A percentile compares a stretch with the other conserved stretches of the same genome.
Conservation (phyloP, 2,329 filamentous ascomycete genomes). For the Davidsoniella neocaledoniae region DNA sequence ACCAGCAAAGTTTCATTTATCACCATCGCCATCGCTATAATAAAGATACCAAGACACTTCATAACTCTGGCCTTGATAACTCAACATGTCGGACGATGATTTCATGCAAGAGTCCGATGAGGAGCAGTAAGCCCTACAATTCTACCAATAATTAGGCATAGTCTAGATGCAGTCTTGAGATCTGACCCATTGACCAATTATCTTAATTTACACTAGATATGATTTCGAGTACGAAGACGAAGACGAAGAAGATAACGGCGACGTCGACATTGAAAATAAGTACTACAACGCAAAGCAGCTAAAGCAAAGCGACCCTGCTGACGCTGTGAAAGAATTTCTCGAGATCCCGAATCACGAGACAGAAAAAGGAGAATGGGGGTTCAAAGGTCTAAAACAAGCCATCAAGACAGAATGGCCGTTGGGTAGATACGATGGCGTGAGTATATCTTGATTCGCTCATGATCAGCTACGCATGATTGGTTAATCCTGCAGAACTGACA, state of each 20-base stretch:
- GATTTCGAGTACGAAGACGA: constrained; percentile 96
- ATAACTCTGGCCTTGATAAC: not conserved
- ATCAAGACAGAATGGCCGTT: constrained; percentile 94
- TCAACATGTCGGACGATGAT: constrained; percentile 34
- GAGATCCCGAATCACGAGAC: constrained; percentile 67
- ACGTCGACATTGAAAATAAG: constrained; percentile 96
- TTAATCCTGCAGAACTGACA: not conserved
- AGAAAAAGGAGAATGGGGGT: constrained; percentile 96
- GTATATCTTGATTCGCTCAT: not conserved
- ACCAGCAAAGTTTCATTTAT: not conserved
- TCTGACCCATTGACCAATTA: no score
- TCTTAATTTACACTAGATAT: constrained; percentile 33
- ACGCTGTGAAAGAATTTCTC: constrained; percentile 85
- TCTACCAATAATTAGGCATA: no score
- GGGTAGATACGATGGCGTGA: constrained; percentile 68
- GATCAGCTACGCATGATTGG: not conserved
- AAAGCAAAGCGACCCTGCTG: constrained; percentile 71
- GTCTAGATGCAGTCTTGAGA: no score
- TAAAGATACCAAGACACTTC: not conserved
- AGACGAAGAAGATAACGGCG: constrained; percentile 71
- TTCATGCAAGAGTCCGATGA: constrained; percentile 33
- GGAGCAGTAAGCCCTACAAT: constrained; percentile 22
- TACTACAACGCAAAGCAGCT: constrained; percentile 99
- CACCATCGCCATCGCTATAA: not conserved
- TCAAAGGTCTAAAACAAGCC: constrained; percentile 94